Evolutionary conservation across 1,139 yeast species (phyloP), one percentile per base, ranked within the genome.

Genomic region (Geotrichum restrictum): DNA sequence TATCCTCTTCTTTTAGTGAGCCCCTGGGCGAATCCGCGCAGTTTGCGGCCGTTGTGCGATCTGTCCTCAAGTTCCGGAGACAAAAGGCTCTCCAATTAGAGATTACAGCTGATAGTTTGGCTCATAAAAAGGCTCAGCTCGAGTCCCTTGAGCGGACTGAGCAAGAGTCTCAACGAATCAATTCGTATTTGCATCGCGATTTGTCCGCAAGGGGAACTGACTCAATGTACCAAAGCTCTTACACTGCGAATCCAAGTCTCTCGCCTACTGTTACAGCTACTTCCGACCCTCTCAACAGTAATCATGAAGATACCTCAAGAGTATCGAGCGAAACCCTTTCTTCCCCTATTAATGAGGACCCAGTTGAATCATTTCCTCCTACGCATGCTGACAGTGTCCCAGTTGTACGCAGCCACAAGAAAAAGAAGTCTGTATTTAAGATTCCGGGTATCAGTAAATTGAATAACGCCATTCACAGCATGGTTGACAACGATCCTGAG

Each of bases 21-120:
- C 95, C 95, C 3, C 72, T 89, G 34, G 83, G 87, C 4, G 97
- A 91, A 64, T 80, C 87, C 16, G 91, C 85, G 13, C 88, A 86
- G 62, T 82, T 85, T 68, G 81, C 94, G 0, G 75, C 77, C 4
- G 83, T 85, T 0, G 80, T 85, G 1, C 77, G 85, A 48, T 78
- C 80, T 43, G 79, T 91, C n/a, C 75, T 85, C 47, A 84, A 82
- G 62, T 91, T 79, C 65, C 81, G 89, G 51, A 75, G 78, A 40
- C 77, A 83, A 60, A 91, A 91, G 65, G 71, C 80, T 10, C 71
- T 83, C n/a, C 98, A 91, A 65, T 74, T 78, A 48, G 79, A 75
- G 47, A 67, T 86, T 59, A 74, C 88, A 11, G 79, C 79, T 29
- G 74, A 76, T 44, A 80, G 81, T 31, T 63, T 88, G 38, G 71